These are phyloP conservation scores for Pyrenula aspistea DNA, from an alignment of 495 filamentous ascomycete species.

Conservation along the genomic window DNA sequence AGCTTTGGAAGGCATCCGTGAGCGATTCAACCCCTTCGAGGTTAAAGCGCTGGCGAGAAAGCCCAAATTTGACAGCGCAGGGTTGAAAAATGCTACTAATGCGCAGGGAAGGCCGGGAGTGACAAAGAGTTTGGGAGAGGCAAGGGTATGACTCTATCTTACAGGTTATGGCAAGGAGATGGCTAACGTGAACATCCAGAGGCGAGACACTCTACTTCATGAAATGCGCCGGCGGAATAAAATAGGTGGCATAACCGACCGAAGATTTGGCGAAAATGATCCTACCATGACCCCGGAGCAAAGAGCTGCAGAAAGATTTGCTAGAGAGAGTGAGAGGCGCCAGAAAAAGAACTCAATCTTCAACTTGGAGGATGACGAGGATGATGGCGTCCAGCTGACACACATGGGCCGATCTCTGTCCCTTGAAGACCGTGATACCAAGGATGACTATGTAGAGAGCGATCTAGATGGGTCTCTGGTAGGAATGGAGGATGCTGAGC, in stretches of 20 bases:
- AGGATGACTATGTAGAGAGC: slow-evolving; percentile 68
- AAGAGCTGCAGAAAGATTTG: slow-evolving; percentile 80
- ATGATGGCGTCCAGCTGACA: slow-evolving; percentile 57
- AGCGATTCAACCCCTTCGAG: slow-evolving; percentile 96
- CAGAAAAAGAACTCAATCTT: slow-evolving; percentile 68
- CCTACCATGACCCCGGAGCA: slow-evolving; percentile 90
- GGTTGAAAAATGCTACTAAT: slow-evolving; percentile 41
- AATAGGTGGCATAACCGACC: slow-evolving; percentile 81
- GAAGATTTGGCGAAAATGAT: slow-evolving; percentile 92
- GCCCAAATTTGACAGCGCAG: slow-evolving; percentile 65
- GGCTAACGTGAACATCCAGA: slow-evolving; percentile 27
- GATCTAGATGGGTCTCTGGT: slow-evolving; percentile 58
- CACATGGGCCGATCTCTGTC: slow-evolving; percentile 68
- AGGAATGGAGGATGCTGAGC: slow-evolving; percentile 43
- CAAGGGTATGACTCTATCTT: slow-evolving; percentile 44
- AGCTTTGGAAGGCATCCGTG: slow-evolving; percentile 72
- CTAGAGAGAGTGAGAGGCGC: slow-evolving; percentile 63
- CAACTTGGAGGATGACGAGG: slow-evolving; percentile 79
- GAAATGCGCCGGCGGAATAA: slow-evolving; percentile 84
- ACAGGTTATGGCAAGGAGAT: background rate
- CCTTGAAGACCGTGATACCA: slow-evolving; percentile 38
- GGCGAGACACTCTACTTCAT: slow-evolving; percentile 65
- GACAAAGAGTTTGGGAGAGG: slow-evolving; percentile 76
- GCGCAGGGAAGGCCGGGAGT: slow-evolving; percentile 61
- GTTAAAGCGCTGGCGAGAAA: slow-evolving; percentile 57